Base-by-base conservation (phyloP, 495 filamentous ascomycete genomes). In the Beverwykella pulmonaria region DNA sequence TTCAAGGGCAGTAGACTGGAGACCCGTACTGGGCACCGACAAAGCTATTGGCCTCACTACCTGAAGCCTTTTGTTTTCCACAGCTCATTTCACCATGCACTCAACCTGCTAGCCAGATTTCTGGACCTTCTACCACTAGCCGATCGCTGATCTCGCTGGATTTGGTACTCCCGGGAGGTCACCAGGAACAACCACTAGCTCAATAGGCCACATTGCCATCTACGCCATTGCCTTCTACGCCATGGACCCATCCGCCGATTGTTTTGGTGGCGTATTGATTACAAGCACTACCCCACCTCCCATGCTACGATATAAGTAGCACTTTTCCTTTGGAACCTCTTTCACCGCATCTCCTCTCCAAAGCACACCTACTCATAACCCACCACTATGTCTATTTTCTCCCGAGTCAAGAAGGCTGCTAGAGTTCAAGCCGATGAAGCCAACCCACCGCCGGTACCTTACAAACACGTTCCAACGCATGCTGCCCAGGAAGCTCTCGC, bases 401-500 rank as follows among this genome's bases (percentile, higher is more conserved):
- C 66, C n/a, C 73, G 70, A 47, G 65, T 73, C 39, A 75, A 69
- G 65, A 68, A 68, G 26, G 72, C 70, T 12, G 53, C 20, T 12
- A 19, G 46, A 39, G 17, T 48, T 34, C 56, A 61, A 53, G 39
- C 46, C 58, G 44, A 66, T 7, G 54, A 59, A 41, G 50, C 54
- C 6, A 61, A 46, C 26, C 54, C 61, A 7, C 39, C 53, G 30
- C 65, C 63, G 12, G 61, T 27, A 32, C 67, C 67, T 15, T 76
- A 76, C 71, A 75, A 70, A 60, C 71, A 76, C 60, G 41, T 75
- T 22, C 70, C 72, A 14, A 72, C 63, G 17, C 74, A 75, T 50
- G 74, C 72, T 5, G 72, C 70, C 67, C 55, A 77, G 75, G 73
- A 89, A 68, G 82, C 86, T 53, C 58, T 86, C 44, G 76, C 79